A percentile compares a stretch with the other conserved stretches of the same genome.
phyloP scores from a whole-genome alignment of 176 grass and related monocot genomes.

The Rhynchospora breviuscula region DNA sequence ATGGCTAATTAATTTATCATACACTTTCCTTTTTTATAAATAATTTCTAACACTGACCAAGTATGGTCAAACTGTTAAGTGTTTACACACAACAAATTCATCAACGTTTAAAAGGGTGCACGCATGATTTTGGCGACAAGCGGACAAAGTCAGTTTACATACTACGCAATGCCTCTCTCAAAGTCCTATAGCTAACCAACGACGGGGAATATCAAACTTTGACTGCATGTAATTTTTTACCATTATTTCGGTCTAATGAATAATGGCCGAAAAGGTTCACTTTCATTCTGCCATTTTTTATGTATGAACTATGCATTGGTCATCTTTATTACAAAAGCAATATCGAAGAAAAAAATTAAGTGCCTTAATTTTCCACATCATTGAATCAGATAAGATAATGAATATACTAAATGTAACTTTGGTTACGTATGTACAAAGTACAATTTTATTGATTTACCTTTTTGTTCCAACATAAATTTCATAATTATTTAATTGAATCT shows the following conservation, averaged over 20 bases:
- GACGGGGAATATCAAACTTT: neutral
- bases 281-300: neutral
- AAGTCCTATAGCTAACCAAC: neutral
- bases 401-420: no score
- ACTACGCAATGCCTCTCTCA: neutral
- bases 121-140: neutral
- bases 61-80: neutral
- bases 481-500: no score
- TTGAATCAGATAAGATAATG: no score
- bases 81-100: conserved; percentile 2
- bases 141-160: neutral
- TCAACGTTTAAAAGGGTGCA: conserved; percentile 4
- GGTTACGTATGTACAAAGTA: no score
- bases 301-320: neutral
- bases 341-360: no score
- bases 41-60: neutral
- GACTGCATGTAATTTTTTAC: neutral
- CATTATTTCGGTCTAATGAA: neutral
- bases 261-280: neutral
- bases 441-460: no score
- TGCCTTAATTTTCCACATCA: no score
- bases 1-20: no score
- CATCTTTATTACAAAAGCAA: no score
- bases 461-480: no score
- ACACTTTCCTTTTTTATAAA: neutral